Base-by-base conservation (phyloP, 352 stramenopile genomes). In the Nothophytophthora sp. region DNA sequence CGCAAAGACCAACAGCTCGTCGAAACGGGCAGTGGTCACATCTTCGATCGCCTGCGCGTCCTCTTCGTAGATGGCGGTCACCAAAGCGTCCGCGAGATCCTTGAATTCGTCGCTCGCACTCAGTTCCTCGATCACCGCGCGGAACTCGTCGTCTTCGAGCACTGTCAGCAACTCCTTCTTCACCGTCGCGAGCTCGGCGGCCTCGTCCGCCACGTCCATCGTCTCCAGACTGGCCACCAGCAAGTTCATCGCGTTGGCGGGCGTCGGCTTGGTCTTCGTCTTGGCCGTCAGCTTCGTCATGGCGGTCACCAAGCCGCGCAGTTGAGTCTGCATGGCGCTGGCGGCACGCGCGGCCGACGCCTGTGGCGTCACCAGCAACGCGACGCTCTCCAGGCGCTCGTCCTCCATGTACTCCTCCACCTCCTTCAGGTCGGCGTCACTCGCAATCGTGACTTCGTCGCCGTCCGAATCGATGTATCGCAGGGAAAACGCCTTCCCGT, bases 401-500 rank as follows among this genome's bases (percentile, higher is more conserved):
- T 84, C 77, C 3, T 50, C 39, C 74, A 88, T 88, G 50, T 81
- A 85, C 32, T 66, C 47, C 10, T 66, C 36, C 38, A 74, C 48
- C 44, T 86, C 77, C 36, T 74, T 61, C 24, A 88, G 45, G 54
- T 88, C 77, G 15, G 63, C 58, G 46, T 84, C 69, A 43, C 60
- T 70, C 1, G 60, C 69, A 23, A 88, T 73, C 45, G 77, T 85
- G 27, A 88, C 74, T 19, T 67, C 33, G 44, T 88, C 77, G 10
- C 74, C 73, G 37, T 86, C 77, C 39, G 63, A 76, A 58, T 88
- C 77, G 40, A 61, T 66, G 52, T 88, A 88, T 37, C 67, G 70
- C 12, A 84, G 45, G 20, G 58, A 36, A 38, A 56, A 79, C 32
- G 24, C 25, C 28, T 48, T 40, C 22, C 22, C n/a, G 34, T 61